Conservation (phyloP, 441 rosid genomes). For the Syzygium syzygioides region DNA sequence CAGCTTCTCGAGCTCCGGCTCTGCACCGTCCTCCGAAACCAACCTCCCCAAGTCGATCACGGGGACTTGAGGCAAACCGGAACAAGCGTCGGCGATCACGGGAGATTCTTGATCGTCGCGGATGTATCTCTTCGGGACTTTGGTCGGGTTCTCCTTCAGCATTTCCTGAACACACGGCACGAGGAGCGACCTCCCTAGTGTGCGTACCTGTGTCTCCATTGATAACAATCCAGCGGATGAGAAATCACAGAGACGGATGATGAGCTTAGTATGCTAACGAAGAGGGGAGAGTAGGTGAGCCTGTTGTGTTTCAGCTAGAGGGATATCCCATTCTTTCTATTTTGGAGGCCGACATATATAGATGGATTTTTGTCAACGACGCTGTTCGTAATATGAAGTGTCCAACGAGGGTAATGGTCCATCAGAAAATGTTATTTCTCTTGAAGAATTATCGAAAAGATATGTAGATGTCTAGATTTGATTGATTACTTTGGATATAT, state of each 20-base stretch:
- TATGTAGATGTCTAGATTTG: not conserved
- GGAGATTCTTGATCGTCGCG: not conserved
- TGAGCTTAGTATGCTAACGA: not conserved
- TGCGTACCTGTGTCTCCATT: not conserved
- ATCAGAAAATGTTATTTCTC: not conserved
- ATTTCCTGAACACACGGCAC: slow-evolving; percentile 4
- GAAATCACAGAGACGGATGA: not conserved
- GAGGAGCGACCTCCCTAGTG: not conserved
- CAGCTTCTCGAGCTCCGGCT: not conserved
- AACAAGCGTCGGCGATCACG: not conserved
- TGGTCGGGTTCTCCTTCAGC: not conserved
- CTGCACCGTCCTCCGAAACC: not conserved
- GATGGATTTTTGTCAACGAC: not conserved
- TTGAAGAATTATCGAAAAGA: not conserved
- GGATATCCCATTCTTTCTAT: not conserved
- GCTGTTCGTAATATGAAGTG: not conserved
- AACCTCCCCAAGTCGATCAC: slow-evolving; percentile 2
- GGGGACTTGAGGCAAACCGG: not conserved
- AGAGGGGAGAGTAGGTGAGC: not conserved
- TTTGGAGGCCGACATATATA: not conserved
- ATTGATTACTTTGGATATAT: not conserved
- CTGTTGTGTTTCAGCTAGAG: not conserved
- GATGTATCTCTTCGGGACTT: not conserved
- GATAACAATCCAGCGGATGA: not conserved
- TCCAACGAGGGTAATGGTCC: not conserved